A percentile compares a stretch with the other conserved stretches of the same genome.
Evolutionary conservation across 768 basidiomycete species (phyloP).

Genomic region (Leccinum aurantiacum): DNA sequence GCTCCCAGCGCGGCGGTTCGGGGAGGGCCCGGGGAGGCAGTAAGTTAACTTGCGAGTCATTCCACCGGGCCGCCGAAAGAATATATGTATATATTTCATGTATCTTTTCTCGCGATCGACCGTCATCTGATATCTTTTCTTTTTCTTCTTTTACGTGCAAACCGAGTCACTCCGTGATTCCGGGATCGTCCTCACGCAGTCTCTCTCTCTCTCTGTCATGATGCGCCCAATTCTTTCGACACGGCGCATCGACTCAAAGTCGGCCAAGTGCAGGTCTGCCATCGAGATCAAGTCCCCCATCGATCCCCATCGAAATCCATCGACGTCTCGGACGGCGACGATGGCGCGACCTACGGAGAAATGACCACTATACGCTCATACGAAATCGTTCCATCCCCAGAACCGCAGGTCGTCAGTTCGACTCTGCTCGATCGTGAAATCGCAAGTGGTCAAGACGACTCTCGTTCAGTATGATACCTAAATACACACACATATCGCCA

Average conservation of each 20-base stretch:
- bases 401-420: not conserved
- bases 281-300: not conserved
- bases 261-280: too few species aligned
- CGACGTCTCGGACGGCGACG: too few species aligned
- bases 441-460: not conserved
- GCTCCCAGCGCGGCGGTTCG: too few species aligned
- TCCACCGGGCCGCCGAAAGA: too few species aligned
- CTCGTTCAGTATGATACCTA: conserved; percentile 3
- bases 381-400: not conserved
- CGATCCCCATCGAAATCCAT: not conserved
- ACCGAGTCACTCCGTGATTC: too few species aligned
- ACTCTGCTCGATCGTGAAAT: conserved; percentile 13
- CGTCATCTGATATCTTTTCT: not conserved
- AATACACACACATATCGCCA: conserved; percentile 14
- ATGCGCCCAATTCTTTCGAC: not conserved
- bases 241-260: too few species aligned
- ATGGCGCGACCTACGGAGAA: too few species aligned
- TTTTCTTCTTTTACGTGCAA: not conserved
- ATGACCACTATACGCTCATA: not conserved
- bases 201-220: not conserved
- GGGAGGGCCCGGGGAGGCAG: too few species aligned
- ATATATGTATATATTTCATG: too few species aligned
- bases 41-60: too few species aligned
- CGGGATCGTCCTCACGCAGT: too few species aligned
- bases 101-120: not conserved